These are phyloP conservation scores for Glebionis coronaria DNA, from an alignment of 129 eudicot genomes.

Conservation along the genomic window DNA sequence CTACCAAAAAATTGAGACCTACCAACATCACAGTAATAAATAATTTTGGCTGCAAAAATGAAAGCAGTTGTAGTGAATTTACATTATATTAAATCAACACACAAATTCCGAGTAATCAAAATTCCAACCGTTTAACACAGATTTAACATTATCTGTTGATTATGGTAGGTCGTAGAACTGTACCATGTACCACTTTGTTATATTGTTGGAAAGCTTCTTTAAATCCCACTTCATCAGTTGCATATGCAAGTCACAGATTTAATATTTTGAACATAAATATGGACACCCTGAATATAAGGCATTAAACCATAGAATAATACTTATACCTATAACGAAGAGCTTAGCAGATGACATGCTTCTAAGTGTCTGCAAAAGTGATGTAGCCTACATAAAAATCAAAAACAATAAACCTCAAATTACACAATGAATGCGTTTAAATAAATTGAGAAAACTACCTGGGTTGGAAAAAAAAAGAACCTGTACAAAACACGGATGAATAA, in stretches of 20 bases:
- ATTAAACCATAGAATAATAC: background rate
- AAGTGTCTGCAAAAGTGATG: too few species aligned
- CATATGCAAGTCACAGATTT: constrained; percentile 34
- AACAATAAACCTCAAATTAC: too few species aligned
- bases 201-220: constrained; percentile 45
- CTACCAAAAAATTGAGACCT: constrained; percentile 88
- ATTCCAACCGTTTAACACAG: background rate
- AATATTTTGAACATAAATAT: background rate
- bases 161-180: background rate
- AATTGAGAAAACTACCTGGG: too few species aligned
- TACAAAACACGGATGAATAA: too few species aligned
- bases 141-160: background rate
- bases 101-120: background rate
- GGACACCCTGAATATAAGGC: constrained; percentile 31
- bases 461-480: too few species aligned
- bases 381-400: too few species aligned
- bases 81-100: background rate
- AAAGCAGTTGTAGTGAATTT: constrained; percentile 12
- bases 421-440: too few species aligned
- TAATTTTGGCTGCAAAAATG: constrained; percentile 59
- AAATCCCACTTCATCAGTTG: constrained; percentile 44
- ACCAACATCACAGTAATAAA: constrained; percentile 63
- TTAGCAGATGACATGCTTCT: constrained; percentile 86
- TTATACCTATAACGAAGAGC: constrained; percentile 76
- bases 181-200: constrained; percentile 45